Percentiles rank a stretch among this genome's conserved stretches.
phyloP scores from a whole-genome alignment of 768 basidiomycete genomes.

The Rossbeevera mucosa region DNA sequence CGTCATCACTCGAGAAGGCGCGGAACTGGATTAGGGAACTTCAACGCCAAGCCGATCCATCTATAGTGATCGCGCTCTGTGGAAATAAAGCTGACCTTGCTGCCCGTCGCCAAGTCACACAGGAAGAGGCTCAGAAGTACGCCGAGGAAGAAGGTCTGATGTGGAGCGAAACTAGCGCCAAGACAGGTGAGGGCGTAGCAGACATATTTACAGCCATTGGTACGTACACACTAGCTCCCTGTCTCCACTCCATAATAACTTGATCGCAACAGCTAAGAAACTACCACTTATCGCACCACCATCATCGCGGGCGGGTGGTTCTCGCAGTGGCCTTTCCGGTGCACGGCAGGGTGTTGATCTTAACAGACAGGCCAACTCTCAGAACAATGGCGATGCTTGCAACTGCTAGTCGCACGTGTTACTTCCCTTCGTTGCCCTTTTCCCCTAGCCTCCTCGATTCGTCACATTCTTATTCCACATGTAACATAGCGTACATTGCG shows the following conservation, averaged over 20 bases:
- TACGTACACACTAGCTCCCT: slow-evolving; percentile 33
- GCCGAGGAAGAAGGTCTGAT: slow-evolving; percentile 89
- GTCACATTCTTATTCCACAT: slow-evolving; percentile 18
- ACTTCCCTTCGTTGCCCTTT: slow-evolving; percentile 1
- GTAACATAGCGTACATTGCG: slow-evolving; percentile 29
- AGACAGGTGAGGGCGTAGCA: slow-evolving; percentile 80
- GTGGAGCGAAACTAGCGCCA: slow-evolving; percentile 91
- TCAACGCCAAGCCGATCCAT: slow-evolving; percentile 95
- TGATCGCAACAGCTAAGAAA: slow-evolving; percentile 63
- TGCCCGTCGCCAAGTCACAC: slow-evolving; percentile 77
- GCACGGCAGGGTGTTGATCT: slow-evolving; percentile 72
- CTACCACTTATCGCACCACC: slow-evolving; percentile 78
- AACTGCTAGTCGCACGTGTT: slow-evolving; percentile 53
- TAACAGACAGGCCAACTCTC: slow-evolving; percentile 55
- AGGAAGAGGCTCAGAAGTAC: slow-evolving; percentile 89
- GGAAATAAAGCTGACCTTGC: slow-evolving; percentile 93
- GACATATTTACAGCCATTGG: slow-evolving; percentile 87
- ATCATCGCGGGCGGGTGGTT: slow-evolving; percentile 51
- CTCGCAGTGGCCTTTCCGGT: slow-evolving; percentile 48
- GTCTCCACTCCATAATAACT: not conserved
- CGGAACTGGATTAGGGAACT: slow-evolving; percentile 95
- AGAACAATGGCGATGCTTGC: slow-evolving; percentile 59
- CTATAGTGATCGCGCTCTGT: slow-evolving; percentile 92
- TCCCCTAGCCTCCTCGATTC: slow-evolving; percentile 7
- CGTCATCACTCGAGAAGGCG: slow-evolving; percentile 90